Conservation (phyloP, 345 rosid genomes). For the Ricinus communis region DNA sequence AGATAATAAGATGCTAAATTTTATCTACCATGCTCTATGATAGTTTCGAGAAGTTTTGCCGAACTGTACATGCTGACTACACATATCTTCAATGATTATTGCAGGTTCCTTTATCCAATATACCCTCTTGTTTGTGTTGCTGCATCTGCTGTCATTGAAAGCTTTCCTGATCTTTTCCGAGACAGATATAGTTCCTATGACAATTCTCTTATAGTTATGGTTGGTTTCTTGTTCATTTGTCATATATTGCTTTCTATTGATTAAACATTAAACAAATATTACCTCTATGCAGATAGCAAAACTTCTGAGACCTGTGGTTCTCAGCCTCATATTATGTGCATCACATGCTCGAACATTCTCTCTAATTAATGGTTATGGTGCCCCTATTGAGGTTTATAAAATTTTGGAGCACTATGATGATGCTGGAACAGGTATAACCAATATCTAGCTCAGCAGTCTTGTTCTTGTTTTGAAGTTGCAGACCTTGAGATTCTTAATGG, state of each 20-base stretch:
- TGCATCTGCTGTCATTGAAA: constrained; percentile 93
- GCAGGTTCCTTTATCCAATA: constrained; percentile 93
- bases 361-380: constrained; percentile 78
- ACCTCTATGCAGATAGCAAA: constrained; percentile 65
- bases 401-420: constrained; percentile 89
- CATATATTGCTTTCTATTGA: constrained; percentile 1
- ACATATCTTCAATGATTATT: constrained; percentile 17
- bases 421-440: constrained; percentile 56
- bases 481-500: too few relatives aligned
- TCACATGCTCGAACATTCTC: constrained; percentile 91
- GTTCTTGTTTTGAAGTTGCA: neutral
- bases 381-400: constrained; percentile 82
- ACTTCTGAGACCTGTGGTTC: constrained; percentile 62
- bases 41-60: neutral
- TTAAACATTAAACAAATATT: constrained; percentile 2
- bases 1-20: neutral
- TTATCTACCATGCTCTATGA: constrained; percentile 5
- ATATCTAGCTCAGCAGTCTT: neutral
- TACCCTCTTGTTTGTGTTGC: constrained; percentile 94
- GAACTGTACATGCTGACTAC: constrained; percentile 5
- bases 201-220: constrained; percentile 53
- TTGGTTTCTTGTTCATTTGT: constrained; percentile 29
- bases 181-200: constrained; percentile 55
- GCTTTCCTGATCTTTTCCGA: constrained; percentile 85
- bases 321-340: constrained; percentile 74